A percentile compares a stretch with the other conserved stretches of the same genome.
These are phyloP conservation scores for Lentinula edodes DNA, from an alignment of 768 basidiomycete species.

Conservation along the genomic window DNA sequence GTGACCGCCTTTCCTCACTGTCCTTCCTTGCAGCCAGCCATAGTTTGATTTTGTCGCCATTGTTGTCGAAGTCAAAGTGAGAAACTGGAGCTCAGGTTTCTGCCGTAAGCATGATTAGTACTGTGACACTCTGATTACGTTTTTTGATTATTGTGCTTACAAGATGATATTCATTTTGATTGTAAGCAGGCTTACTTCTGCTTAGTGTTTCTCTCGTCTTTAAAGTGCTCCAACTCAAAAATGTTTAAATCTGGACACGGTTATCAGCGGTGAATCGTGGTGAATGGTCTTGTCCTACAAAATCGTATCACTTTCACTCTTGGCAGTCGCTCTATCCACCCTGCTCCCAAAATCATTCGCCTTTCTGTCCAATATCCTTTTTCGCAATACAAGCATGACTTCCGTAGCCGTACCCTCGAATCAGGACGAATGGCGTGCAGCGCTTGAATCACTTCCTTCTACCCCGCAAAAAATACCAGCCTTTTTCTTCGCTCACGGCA, in stretches of 20 bases:
- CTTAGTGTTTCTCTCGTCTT: neutral
- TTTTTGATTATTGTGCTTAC: too few species aligned
- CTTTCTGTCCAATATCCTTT: neutral
- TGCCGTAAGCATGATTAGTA: neutral
- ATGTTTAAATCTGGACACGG: neutral
- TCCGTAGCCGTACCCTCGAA: constrained; percentile 24
- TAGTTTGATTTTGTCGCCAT: constrained; percentile 4
- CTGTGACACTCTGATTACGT: neutral
- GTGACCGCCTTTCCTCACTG: constrained; percentile 60
- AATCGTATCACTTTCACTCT: neutral
- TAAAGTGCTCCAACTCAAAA: neutral
- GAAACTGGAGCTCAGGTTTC: neutral
- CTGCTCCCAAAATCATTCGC: neutral
- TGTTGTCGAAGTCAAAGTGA: neutral
- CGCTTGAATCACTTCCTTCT: constrained; percentile 49
- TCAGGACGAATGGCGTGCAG: constrained; percentile 42
- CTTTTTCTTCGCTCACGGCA: constrained; percentile 73
- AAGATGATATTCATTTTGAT: too few species aligned
- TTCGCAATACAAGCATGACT: constrained; percentile 1
- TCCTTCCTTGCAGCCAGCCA: constrained; percentile 68
- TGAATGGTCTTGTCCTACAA: neutral
- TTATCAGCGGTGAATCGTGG: neutral
- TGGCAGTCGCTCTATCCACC: neutral
- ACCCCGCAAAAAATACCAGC: constrained; percentile 60
- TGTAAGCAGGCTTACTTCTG: constrained; percentile 2